phyloP scores from a whole-genome alignment of 257 asterid genomes.

The Solanum sitiens region DNA sequence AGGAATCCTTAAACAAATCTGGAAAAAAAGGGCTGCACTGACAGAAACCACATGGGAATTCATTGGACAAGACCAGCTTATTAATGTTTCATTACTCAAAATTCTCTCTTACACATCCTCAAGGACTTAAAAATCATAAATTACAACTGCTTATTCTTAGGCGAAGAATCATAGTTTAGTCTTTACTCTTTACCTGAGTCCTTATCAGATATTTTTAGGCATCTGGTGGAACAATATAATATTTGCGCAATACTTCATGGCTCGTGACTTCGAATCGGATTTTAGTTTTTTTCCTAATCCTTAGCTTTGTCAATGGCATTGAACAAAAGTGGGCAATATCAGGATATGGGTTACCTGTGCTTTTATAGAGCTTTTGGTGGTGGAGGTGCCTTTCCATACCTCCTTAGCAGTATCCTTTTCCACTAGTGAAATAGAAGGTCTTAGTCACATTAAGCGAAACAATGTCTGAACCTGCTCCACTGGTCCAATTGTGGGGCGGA shows the following conservation, averaged over 20 bases:
- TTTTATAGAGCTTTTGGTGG: constrained; percentile 51
- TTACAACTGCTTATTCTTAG: not conserved
- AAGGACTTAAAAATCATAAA: not conserved
- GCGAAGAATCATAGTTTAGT: not conserved
- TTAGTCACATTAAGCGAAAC: constrained; percentile 70
- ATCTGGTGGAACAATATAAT: not conserved
- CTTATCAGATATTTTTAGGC: not conserved
- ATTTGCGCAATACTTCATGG: not conserved
- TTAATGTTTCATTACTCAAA: not conserved
- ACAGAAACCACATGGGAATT: not conserved
- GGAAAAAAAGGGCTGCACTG: not conserved
- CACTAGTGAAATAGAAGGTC: constrained; percentile 65
- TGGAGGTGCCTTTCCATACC: constrained; percentile 77
- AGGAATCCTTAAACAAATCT: not conserved
- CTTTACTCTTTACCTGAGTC: not conserved
- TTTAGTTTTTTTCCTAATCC: constrained; percentile 17
- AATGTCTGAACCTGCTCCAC: constrained; percentile 80
- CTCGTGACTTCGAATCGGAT: not conserved
- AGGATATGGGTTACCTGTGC: constrained; percentile 40
- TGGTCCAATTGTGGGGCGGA: constrained; percentile 65
- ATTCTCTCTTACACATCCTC: not conserved
- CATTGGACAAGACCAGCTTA: not conserved
- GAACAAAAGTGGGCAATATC: not conserved
- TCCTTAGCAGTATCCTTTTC: constrained; percentile 71
- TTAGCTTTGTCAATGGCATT: constrained; percentile 86